Evolutionary conservation across 225 moss, liverwort and hornwort genomes (phyloP), one percentile per base, ranked within the genome.

Genomic region (Marchantia paleacea): DNA sequence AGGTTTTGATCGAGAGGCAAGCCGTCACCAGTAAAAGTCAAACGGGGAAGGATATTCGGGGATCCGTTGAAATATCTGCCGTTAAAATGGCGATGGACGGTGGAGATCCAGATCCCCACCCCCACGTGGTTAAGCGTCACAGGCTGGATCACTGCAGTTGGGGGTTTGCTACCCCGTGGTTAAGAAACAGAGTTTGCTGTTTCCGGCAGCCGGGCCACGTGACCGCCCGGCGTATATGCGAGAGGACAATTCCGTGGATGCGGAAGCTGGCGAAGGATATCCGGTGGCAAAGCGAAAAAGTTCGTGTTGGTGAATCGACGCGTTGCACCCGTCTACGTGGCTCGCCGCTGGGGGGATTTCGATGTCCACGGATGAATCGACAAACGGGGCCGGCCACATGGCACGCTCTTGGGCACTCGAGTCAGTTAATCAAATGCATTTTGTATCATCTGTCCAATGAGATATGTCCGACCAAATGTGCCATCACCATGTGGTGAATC

Each of bases 191-290:
- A 10, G 6, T 70, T 70, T 70, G 10, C 47, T 16, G 19, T 16
- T 48, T 70, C 69, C 69, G 69, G 69, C 69, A 70, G 69, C 26
- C 0, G 47, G 16, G 69, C 69, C 69, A 70, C 69, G 69, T 70
- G 69, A 70, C 69, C 3, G 20, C 14, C 19, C 8, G 7, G 19
- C 69, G 69, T 29, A 70, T 70, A 70, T 70, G 69, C 69, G 69
- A 70, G 47, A 70, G 69, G 39, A 70, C 48, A 7, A 70, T 70
- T 19, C 69, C 66, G 11, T 68, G 30, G 68, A 49, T 47, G 6
- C 69, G 18, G 39, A 39, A 39, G 39, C 39, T 39, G 39, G 39
- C 10, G 47, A 12, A 26, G 69, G 47, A 70, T 70, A 70, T 70
- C 69, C 69, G 69, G 69, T 66, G 22, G 1, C 62, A 8, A 39